Evolutionary conservation across 352 stramenopile species (phyloP).

Genomic region (Pythium oligandrum): DNA sequence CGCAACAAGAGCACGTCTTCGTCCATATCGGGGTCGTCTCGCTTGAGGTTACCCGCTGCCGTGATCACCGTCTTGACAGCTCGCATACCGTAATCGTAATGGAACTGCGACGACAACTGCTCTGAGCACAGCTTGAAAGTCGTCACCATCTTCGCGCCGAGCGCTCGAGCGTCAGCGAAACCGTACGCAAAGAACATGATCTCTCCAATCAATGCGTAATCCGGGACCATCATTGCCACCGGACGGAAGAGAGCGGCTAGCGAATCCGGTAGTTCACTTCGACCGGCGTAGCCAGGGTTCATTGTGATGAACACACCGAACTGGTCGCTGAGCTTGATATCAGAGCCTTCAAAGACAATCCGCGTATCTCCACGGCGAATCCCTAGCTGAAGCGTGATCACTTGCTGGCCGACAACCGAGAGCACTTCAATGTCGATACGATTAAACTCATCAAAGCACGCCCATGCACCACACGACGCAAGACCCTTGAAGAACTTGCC

Average conservation of each 20-base stretch:
- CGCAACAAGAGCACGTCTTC: slow-evolving; percentile 92
- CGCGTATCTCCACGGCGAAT: slow-evolving; percentile 77
- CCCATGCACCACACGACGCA: slow-evolving; percentile 91
- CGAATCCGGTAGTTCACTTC: slow-evolving; percentile 84
- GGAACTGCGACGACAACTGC: slow-evolving; percentile 85
- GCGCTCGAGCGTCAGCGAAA: slow-evolving; percentile 47
- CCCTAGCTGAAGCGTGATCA: slow-evolving; percentile 89
- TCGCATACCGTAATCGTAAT: slow-evolving; percentile 91
- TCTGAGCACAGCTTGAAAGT: slow-evolving; percentile 89
- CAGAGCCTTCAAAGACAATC: slow-evolving; percentile 93
- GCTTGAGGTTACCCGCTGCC: slow-evolving; percentile 87
- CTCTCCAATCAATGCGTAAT: slow-evolving; percentile 87
- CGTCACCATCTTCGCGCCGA: slow-evolving; percentile 83
- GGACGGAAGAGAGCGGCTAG: slow-evolving; percentile 82
- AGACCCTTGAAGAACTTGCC: slow-evolving; percentile 94
- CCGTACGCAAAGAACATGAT: slow-evolving; percentile 91
- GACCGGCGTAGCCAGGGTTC: slow-evolving; percentile 87
- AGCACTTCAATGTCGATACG: slow-evolving; percentile 88
- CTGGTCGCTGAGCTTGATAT: slow-evolving; percentile 93
- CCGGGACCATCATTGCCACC: slow-evolving; percentile 90
- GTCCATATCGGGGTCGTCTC: slow-evolving; percentile 88
- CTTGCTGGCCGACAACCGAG: slow-evolving; percentile 86
- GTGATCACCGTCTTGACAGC: slow-evolving; percentile 89
- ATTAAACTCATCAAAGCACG: slow-evolving; percentile 90
- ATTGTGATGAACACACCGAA: slow-evolving; percentile 90